Percentiles rank a stretch among this genome's conserved stretches.
phyloP scores from a whole-genome alignment of 768 basidiomycete species.

The Wakefieldia striispora region DNA sequence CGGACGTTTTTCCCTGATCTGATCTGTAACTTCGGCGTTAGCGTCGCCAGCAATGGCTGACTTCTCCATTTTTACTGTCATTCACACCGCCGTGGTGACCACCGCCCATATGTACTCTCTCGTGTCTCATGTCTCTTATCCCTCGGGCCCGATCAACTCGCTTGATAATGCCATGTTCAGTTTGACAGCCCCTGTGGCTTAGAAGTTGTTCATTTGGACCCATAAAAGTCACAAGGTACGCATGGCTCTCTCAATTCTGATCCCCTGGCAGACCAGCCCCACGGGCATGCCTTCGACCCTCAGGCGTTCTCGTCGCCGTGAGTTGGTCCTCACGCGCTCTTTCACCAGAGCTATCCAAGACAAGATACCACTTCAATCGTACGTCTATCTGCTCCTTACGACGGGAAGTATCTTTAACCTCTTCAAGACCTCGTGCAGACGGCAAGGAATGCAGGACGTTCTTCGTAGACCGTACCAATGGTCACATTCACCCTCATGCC shows the following conservation, averaged over 20 bases:
- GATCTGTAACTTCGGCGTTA: too few species aligned
- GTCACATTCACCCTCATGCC: constrained; percentile 8
- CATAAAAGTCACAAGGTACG: constrained; percentile 28
- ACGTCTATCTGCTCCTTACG: constrained; percentile 13
- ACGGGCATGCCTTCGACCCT: constrained; percentile 40
- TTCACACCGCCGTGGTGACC: constrained; percentile 1
- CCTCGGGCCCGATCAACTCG: constrained; percentile 14
- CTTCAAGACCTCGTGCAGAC: constrained; percentile 15
- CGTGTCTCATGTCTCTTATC: constrained; percentile 3
- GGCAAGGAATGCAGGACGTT: constrained; percentile 20
- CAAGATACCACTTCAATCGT: constrained; percentile 34
- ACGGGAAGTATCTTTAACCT: constrained; percentile 3
- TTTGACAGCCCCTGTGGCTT: constrained; percentile 31
- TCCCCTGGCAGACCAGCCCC: constrained; percentile 16
- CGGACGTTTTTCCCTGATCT: background rate
- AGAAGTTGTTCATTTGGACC: constrained; percentile 13
- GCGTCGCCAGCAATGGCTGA: constrained; percentile 14
- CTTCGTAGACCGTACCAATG: constrained; percentile 22
- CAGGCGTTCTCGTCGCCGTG: constrained; percentile 47
- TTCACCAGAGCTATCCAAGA: constrained; percentile 48
- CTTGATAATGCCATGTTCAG: constrained; percentile 12
- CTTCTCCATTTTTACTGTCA: constrained; percentile 21
- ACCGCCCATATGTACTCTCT: constrained; percentile 4
- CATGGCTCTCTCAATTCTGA: constrained; percentile 14
- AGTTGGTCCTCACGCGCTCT: constrained; percentile 48